Percentiles rank a stretch among this genome's conserved stretches.
Evolutionary conservation across 306 rosid species (phyloP).

Genomic region (Senna siamea): DNA sequence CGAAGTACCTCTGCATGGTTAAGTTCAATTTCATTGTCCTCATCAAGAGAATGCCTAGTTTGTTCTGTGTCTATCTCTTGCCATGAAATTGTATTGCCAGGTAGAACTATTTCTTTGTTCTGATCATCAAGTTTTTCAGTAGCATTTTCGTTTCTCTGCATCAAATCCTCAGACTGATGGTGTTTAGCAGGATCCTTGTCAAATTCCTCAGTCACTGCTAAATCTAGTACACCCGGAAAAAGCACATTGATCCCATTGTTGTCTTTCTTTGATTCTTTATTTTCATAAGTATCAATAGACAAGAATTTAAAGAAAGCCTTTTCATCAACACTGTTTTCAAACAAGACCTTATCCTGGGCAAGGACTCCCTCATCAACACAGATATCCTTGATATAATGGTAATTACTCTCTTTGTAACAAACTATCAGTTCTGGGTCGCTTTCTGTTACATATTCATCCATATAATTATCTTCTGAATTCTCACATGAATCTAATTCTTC

Average conservation of each 20-base stretch:
- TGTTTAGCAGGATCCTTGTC: slow-evolving; percentile 35
- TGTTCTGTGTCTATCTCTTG: slow-evolving; percentile 31
- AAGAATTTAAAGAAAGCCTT: slow-evolving; percentile 42
- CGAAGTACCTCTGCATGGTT: slow-evolving; percentile 47
- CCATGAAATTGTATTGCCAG: slow-evolving; percentile 28
- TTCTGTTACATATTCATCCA: slow-evolving; percentile 57
- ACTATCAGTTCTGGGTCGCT: slow-evolving; percentile 66
- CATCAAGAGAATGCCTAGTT: slow-evolving; percentile 21
- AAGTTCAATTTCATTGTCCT: slow-evolving; percentile 34
- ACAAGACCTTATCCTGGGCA: slow-evolving; percentile 49
- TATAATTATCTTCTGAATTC: slow-evolving; percentile 40
- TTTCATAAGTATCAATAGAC: slow-evolving; percentile 36
- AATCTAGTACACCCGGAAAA: slow-evolving; percentile 13
- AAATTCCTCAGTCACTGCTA: slow-evolving; percentile 40
- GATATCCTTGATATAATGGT: slow-evolving; percentile 61
- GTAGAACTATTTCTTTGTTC: slow-evolving; percentile 34
- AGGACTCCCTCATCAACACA: slow-evolving; percentile 68
- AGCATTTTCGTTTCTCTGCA: slow-evolving; percentile 35
- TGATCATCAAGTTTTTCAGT: slow-evolving; percentile 38
- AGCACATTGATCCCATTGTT: slow-evolving; percentile 36
- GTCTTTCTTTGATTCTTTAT: slow-evolving; percentile 39
- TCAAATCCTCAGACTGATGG: slow-evolving; percentile 43
- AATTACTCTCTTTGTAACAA: slow-evolving; percentile 61
- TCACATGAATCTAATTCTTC: slow-evolving; percentile 33
- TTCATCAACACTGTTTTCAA: slow-evolving; percentile 46